Evolutionary conservation across 2,329 filamentous ascomycete species (phyloP), one percentile per base, ranked within the genome.

Genomic region (Pezicula carpinea): DNA sequence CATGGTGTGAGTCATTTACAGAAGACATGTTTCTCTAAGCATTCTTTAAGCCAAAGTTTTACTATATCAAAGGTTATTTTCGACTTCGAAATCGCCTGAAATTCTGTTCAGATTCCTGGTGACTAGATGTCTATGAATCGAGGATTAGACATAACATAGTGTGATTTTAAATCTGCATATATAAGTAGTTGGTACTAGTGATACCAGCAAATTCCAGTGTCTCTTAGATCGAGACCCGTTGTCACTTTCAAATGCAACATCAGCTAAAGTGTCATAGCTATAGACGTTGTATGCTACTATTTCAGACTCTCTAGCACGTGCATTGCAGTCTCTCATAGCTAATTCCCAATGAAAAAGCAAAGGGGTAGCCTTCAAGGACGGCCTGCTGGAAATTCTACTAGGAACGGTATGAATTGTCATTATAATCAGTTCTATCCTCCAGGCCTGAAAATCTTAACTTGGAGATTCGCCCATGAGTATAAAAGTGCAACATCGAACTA

Each of bases 1-100:
- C 35, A 8, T n/a, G 35, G 7, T 17, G 14, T 17, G 8, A 38
- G 35, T 19, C 18, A 8, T 38, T 38, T 38, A 15, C 35, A 38
- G 15, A 38, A 7, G 17, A 38, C 35, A 38, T 38, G 35, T 38
- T 38, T 38, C 8, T 38, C 35, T 38, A 8, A n/a, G 17, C 35
- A 38, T 38, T 38, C 35, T 38, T 38, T 38, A 15, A 38, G 35
- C 35, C 35, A 38, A 8, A 38, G 35, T 38, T 38, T 38, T 17
- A 17, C 35, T 8, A n/a, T n/a, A 8, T 38, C 35, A 17, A 38
- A 17, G 8, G 35, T 38, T 38, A 7, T 38, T 8, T 19, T 38
- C 35, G 35, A 38, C 8, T 38, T 15, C 8, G 35, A 38, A 38
- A 7, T 38, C 18, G 8, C 15, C 35, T 38, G 8, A 17, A 19